Evolutionary conservation across 306 rosid genomes (phyloP).

Genomic region (Notholithocarpus densiflorus): DNA sequence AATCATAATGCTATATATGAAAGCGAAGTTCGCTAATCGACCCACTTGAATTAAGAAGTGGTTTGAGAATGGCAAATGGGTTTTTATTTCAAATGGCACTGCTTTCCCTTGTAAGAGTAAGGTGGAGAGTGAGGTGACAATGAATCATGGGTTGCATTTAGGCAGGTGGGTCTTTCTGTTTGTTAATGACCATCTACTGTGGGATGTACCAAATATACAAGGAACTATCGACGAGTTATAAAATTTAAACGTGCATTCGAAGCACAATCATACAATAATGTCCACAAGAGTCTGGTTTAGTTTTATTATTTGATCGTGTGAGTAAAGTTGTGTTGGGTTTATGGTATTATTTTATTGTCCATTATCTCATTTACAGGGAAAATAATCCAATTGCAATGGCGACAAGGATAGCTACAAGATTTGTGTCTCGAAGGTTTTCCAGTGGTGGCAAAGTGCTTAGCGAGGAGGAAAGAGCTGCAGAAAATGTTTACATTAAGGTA

Average conservation of each 20-base stretch:
- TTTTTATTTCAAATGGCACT: no score
- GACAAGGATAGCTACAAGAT: conserved; percentile 54
- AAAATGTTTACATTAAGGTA: conserved; percentile 78
- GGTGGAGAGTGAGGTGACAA: no score
- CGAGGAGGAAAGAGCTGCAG: conserved; percentile 87
- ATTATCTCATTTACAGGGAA: conserved; percentile 18
- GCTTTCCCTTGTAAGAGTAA: no score
- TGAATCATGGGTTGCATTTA: no score
- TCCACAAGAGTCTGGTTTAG: not conserved
- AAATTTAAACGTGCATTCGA: not conserved
- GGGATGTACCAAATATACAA: no score
- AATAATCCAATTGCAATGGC: conserved; percentile 51
- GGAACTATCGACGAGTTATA: not conserved
- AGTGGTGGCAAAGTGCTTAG: conserved; percentile 69
- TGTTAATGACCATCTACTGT: no score
- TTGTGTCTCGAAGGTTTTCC: conserved; percentile 60
- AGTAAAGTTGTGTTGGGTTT: not conserved
- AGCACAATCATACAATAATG: not conserved
- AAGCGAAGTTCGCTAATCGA: no score
- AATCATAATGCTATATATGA: no score
- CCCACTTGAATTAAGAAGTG: no score
- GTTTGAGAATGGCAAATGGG: no score
- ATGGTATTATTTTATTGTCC: not conserved
- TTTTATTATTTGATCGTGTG: not conserved
- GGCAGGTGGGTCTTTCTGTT: no score